These are phyloP conservation scores for Suillus tomentosus DNA, from an alignment of 768 basidiomycete species.

Conservation along the genomic window DNA sequence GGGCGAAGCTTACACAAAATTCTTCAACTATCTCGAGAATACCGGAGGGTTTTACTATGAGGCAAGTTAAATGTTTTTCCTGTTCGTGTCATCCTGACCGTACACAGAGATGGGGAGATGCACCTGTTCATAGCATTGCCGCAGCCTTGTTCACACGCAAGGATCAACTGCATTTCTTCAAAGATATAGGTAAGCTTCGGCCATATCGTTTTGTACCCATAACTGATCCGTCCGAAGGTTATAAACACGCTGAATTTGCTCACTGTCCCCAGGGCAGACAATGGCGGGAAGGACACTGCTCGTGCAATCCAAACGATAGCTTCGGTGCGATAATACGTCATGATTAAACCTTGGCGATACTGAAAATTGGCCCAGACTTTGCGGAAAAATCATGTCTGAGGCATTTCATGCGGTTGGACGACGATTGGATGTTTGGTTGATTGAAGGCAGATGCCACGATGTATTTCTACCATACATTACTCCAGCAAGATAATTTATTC, in stretches of 20 bases:
- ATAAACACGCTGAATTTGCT: slow-evolving; percentile 92
- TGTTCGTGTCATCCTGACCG: slow-evolving; percentile 5
- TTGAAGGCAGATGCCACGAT: background rate
- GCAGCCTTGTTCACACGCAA: slow-evolving; percentile 87
- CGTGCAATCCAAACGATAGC: slow-evolving; percentile 77
- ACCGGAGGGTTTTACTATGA: slow-evolving; percentile 91
- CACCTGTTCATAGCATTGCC: slow-evolving; percentile 86
- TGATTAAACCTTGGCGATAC: slow-evolving; percentile 7
- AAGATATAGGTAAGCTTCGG: slow-evolving; percentile 66
- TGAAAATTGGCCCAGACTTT: slow-evolving; percentile 23
- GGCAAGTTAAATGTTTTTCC: slow-evolving; percentile 35
- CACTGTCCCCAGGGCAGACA: slow-evolving; percentile 78
- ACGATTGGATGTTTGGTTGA: slow-evolving; percentile 17
- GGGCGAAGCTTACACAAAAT: slow-evolving; percentile 76
- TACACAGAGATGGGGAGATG: slow-evolving; percentile 87
- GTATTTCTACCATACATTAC: background rate
- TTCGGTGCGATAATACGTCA: slow-evolving; percentile 53
- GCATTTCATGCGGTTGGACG: slow-evolving; percentile 27
- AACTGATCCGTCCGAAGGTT: slow-evolving; percentile 38
- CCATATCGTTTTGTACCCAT: background rate
- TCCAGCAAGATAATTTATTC: background rate
- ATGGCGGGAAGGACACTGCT: slow-evolving; percentile 81
- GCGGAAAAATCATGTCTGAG: slow-evolving; percentile 30
- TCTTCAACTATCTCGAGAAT: slow-evolving; percentile 79
- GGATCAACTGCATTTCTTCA: slow-evolving; percentile 93